Percentiles rank a stretch among this genome's conserved stretches.
Conservation (phyloP, 2,329 filamentous ascomycete species). For the Teratosphaeria pseudoeucalypti region DNA sequence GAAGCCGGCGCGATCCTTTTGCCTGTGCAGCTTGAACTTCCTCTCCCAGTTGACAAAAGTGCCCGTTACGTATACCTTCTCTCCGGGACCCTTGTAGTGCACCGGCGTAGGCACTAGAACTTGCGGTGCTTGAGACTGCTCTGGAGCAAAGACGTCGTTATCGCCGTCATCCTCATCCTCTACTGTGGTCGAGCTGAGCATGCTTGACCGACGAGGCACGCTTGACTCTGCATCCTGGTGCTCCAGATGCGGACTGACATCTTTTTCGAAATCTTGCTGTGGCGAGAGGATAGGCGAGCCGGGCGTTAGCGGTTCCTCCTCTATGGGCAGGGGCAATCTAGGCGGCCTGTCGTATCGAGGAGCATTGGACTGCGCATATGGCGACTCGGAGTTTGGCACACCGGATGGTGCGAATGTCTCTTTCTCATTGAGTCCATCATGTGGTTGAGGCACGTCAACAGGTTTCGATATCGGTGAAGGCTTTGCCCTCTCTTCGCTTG, state of each 20-base stretch:
- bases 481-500: neutral
- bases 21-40: constrained; percentile 76
- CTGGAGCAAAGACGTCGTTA: constrained; percentile 58
- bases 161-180: constrained; percentile 60
- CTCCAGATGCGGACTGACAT: constrained; percentile 42
- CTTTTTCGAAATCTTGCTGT: constrained; percentile 29
- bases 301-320: constrained; percentile 79
- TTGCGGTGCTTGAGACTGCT: constrained; percentile 60
- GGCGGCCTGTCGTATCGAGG: constrained; percentile 59
- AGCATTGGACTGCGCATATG: constrained; percentile 11
- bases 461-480: constrained; percentile 27
- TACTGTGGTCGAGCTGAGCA: constrained; percentile 47
- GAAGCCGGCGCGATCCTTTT: constrained; percentile 45
- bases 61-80: constrained; percentile 91
- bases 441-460: constrained; percentile 27
- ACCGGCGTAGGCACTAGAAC: constrained; percentile 61
- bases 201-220: constrained; percentile 45
- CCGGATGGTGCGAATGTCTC: constrained; percentile 9
- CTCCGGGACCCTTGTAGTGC: constrained; percentile 61
- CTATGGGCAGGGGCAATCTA: constrained; percentile 82
- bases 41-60: constrained; percentile 97
- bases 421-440: constrained; percentile 11
- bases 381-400: constrained; percentile 6
- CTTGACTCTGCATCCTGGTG: constrained; percentile 36
- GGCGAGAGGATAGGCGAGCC: constrained; percentile 80